Base-by-base conservation (phyloP, 805 yeast species). In the Millerozyma miso region DNA sequence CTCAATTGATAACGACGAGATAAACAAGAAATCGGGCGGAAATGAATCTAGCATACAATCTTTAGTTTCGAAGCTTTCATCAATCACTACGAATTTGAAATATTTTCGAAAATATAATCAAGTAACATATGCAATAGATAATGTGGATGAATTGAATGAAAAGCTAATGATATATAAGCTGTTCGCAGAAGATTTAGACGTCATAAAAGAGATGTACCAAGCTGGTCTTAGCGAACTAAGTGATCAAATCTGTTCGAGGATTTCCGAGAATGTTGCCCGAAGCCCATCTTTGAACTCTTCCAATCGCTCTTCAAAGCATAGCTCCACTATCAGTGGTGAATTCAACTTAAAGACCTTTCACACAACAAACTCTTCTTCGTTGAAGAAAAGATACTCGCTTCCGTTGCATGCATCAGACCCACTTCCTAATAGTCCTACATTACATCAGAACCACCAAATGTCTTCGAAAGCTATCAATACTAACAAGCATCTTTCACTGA, bases 71-170 rank as follows among this genome's bases (percentile, higher is more conserved):
- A 67, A 65, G 40, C 43, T 69, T 18, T 51, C 63, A 3, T 60
- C 55, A 29, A 43, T 69, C 16, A 49, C 69, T 3, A 58, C 67
- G 2, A 69, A 68, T 45, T 49, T 70, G 31, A 62, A 58, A 41
- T 69, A 51, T 45, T 70, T 68, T 46, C 56, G 63, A 38, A 67
- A 67, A 37, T 70, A 68, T 48, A 63, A 65, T 44, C 56, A 55
- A 33, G 60, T 70, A 1, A 65, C 66, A 1, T 35, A 50, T 20
- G 39, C 46, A 4, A 45, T 54, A 4, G 45, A 51, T 13, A 59
- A 56, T 37, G 47, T 52, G 5, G 69, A 65, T 18, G 74, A 69
- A 40, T 43, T 57, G 18, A 58, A 60, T 39, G 74, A 69, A 42
- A 67, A 68, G 43, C 33, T 69, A 10, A 42, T 59, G 44, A 70